phyloP scores from a whole-genome alignment of 208 protist genomes.

The Pavlovales sp. region DNA sequence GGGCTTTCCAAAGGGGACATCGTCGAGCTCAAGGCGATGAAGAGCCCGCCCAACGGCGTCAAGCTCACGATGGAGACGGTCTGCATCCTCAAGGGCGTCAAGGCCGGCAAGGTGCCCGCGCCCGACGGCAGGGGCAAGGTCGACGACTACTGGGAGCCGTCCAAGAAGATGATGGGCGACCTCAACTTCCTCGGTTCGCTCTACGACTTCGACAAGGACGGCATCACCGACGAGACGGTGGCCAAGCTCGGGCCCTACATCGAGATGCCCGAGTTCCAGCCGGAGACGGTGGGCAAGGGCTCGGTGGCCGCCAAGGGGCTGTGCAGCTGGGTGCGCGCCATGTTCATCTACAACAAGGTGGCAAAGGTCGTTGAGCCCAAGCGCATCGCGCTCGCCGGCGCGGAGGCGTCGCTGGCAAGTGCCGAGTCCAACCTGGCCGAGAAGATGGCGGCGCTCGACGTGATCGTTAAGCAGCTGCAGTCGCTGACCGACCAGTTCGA shows the following conservation, averaged over 20 bases:
- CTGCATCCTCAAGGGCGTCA: conserved; percentile 67
- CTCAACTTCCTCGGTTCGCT: conserved; percentile 58
- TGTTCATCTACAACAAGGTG: conserved; percentile 55
- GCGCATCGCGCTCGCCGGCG: conserved; percentile 54
- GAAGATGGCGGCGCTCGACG: conserved; percentile 55
- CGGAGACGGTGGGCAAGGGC: conserved; percentile 39
- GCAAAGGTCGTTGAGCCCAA: conserved; percentile 58
- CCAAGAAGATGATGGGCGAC: conserved; percentile 60
- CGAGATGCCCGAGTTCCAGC: conserved; percentile 42
- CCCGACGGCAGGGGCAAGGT: conserved; percentile 57
- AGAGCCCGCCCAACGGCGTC: conserved; percentile 81
- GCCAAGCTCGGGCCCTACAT: conserved; percentile 75
- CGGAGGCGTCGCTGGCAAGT: conserved; percentile 16
- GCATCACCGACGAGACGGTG: conserved; percentile 76
- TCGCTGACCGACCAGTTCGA: conserved; percentile 75
- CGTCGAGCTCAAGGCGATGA: conserved; percentile 86
- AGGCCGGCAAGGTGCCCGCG: conserved; percentile 52
- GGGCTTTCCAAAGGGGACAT: conserved; percentile 84
- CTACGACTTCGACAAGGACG: conserved; percentile 58
- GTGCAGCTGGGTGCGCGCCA: conserved; percentile 59
- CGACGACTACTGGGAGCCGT: conserved; percentile 60
- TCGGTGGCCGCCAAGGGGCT: conserved; percentile 59
- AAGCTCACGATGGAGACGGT: conserved; percentile 71
- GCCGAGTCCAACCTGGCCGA: conserved; percentile 49
- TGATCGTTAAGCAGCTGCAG: conserved; percentile 78